Conservation (phyloP, 2,329 filamentous ascomycete species). For the Pseudovirgaria hyperparasitica region DNA sequence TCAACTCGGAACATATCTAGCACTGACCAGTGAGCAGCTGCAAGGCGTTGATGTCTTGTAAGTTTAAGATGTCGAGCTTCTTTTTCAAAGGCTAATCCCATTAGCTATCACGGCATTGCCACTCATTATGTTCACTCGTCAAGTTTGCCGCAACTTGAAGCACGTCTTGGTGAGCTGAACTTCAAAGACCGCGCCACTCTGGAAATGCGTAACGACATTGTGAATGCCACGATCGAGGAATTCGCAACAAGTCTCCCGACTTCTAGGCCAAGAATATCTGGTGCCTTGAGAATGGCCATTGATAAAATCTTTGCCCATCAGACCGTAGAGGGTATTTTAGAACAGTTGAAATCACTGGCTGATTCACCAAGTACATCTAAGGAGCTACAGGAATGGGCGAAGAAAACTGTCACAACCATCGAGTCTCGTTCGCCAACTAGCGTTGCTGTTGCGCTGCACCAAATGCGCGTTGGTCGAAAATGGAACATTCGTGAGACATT, state of each 20-base stretch:
- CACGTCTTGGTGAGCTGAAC: constrained; percentile 73
- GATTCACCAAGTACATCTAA: constrained; percentile 22
- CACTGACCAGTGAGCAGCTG: constrained; percentile 75
- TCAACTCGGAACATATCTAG: constrained; percentile 78
- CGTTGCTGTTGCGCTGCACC: constrained; percentile 69
- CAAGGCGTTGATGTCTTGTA: constrained; percentile 68
- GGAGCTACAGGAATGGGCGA: constrained; percentile 59
- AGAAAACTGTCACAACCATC: constrained; percentile 63
- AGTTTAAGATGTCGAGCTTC: constrained; percentile 1
- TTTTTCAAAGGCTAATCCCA: constrained; percentile 1
- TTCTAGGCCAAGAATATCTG: constrained; percentile 38
- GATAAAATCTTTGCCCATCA: constrained; percentile 53
- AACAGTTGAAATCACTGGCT: constrained; percentile 42
- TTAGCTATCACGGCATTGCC: constrained; percentile 67
- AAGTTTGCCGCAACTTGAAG: constrained; percentile 66
- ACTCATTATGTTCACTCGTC: constrained; percentile 95
- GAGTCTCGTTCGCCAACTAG: constrained; percentile 71
- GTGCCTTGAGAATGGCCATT: constrained; percentile 63
- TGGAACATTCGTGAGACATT: constrained; percentile 85
- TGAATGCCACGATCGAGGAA: constrained; percentile 85
- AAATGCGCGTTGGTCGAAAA: constrained; percentile 60
- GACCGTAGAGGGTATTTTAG: constrained; percentile 57
- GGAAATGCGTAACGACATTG: constrained; percentile 51
- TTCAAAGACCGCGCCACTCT: constrained; percentile 67
- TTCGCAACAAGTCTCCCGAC: constrained; percentile 76